These are phyloP conservation scores for Pleurotus citrinopileatus DNA, from an alignment of 768 basidiomycete genomes.

Conservation along the genomic window DNA sequence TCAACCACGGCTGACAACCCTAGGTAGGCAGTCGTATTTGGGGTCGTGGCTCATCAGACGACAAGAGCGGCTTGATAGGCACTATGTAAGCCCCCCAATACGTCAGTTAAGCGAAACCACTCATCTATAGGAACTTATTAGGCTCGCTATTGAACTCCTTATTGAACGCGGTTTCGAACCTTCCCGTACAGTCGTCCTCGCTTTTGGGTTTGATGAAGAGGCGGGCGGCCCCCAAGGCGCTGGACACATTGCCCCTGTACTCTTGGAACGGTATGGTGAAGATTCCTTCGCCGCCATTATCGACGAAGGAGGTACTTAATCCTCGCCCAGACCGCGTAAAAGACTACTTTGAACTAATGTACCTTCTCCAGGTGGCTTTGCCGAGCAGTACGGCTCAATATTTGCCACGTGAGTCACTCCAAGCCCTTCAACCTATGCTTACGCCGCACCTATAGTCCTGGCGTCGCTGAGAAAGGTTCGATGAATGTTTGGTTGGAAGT, in stretches of 20 bases:
- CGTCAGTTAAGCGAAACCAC: neutral
- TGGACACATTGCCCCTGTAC: conserved; percentile 36
- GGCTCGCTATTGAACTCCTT: conserved; percentile 60
- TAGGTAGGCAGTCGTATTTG: conserved; percentile 55
- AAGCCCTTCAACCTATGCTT: neutral
- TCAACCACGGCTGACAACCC: neutral
- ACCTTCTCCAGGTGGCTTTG: conserved; percentile 35
- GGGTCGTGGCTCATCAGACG: conserved; percentile 75
- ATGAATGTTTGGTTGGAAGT: conserved; percentile 62
- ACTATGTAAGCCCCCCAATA: conserved; percentile 42
- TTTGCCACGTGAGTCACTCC: conserved; percentile 37
- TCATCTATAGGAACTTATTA: conserved; percentile 14
- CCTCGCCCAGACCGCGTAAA: neutral
- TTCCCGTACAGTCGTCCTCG: conserved; percentile 54
- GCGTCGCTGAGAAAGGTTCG: conserved; percentile 73
- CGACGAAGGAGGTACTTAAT: conserved; percentile 77
- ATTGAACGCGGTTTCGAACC: conserved; percentile 62
- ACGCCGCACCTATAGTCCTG: conserved; percentile 31
- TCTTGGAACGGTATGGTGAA: conserved; percentile 64
- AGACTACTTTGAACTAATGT: neutral
- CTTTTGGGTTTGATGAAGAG: conserved; percentile 81
- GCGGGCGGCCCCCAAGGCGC: conserved; percentile 60
- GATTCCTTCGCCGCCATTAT: conserved; percentile 75
- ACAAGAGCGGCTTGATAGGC: conserved; percentile 69
- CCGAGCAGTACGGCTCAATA: conserved; percentile 46